Evolutionary conservation across 768 basidiomycete genomes (phyloP).

Genomic region (Hericium coralloides): DNA sequence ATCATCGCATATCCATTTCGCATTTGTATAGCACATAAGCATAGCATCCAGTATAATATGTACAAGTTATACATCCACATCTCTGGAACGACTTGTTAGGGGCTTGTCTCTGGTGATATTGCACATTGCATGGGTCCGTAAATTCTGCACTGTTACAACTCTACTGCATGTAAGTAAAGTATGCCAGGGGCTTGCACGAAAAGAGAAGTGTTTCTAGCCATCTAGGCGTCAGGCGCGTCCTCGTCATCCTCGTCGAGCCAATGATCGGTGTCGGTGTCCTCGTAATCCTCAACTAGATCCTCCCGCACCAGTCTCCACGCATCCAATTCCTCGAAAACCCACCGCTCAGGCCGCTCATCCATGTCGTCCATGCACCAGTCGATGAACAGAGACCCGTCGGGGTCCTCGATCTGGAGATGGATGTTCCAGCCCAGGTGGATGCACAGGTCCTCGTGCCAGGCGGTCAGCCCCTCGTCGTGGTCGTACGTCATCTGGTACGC

Average conservation of each 20-base stretch:
- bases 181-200: too few relatives aligned
- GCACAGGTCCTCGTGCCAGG: slow-evolving; percentile 29
- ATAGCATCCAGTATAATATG: background rate
- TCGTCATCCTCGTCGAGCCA: slow-evolving; percentile 2
- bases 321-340: slow-evolving; percentile 24
- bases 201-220: too few relatives aligned
- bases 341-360: slow-evolving; percentile 34
- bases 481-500: slow-evolving; percentile 45
- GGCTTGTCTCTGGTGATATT: too few relatives aligned
- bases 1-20: background rate
- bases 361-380: slow-evolving; percentile 33
- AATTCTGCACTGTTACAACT: too few relatives aligned
- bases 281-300: slow-evolving; percentile 8
- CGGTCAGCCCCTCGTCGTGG: slow-evolving; percentile 45
- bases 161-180: too few relatives aligned
- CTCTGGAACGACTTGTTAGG: background rate
- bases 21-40: background rate
- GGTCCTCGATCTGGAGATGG: slow-evolving; percentile 32
- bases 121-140: too few relatives aligned
- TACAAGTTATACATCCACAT: background rate
- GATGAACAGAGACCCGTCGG: slow-evolving; percentile 32
- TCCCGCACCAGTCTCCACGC: slow-evolving; percentile 8
- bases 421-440: slow-evolving; percentile 69
- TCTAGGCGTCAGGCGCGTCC: too few relatives aligned
- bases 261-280: slow-evolving; percentile 9